A percentile compares a stretch with the other conserved stretches of the same genome.
Evolutionary conservation across 2,329 filamentous ascomycete genomes (phyloP).

Genomic region (Hypoxylon sp.): DNA sequence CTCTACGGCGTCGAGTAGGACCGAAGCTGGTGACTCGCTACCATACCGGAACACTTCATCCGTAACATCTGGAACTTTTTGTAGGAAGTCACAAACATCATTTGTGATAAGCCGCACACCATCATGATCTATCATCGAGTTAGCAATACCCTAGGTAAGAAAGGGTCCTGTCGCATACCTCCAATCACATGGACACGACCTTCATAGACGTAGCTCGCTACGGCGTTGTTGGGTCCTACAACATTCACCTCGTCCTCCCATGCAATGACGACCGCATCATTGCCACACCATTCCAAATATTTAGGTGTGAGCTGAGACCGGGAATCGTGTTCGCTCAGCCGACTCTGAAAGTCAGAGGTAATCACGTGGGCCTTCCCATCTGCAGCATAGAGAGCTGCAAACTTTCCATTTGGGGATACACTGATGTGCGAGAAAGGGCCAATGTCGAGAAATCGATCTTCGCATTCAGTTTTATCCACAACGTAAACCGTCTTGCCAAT

Average conservation of each 20-base stretch:
- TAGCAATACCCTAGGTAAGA: slow-evolving; percentile 26
- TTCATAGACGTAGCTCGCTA: slow-evolving; percentile 88
- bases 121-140: slow-evolving; percentile 72
- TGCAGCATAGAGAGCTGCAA: slow-evolving; percentile 87
- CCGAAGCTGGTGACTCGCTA: slow-evolving; percentile 89
- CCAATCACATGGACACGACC: slow-evolving; percentile 90
- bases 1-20: slow-evolving; percentile 92
- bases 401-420: slow-evolving; percentile 91
- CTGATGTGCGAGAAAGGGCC: slow-evolving; percentile 93
- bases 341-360: slow-evolving; percentile 93
- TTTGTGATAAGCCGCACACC: slow-evolving; percentile 93
- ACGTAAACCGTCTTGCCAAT: slow-evolving; percentile 88
- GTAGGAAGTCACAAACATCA: slow-evolving; percentile 96
- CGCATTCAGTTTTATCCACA: slow-evolving; percentile 88
- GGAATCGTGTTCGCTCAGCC: slow-evolving; percentile 92
- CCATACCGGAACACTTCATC: slow-evolving; percentile 92
- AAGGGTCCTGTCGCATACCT: slow-evolving; percentile 65
- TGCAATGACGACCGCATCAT: slow-evolving; percentile 91
- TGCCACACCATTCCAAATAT: slow-evolving; percentile 95
- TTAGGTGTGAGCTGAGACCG: slow-evolving; percentile 87
- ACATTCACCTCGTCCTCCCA: slow-evolving; percentile 99
- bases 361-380: slow-evolving; percentile 93
- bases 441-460: slow-evolving; percentile 91
- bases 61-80: slow-evolving; percentile 88
- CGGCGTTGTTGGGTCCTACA: slow-evolving; percentile 85